A percentile compares a stretch with the other conserved stretches of the same genome.
Conservation (phyloP, 306 rosid species). For the Chamaecrista fasciculata region DNA sequence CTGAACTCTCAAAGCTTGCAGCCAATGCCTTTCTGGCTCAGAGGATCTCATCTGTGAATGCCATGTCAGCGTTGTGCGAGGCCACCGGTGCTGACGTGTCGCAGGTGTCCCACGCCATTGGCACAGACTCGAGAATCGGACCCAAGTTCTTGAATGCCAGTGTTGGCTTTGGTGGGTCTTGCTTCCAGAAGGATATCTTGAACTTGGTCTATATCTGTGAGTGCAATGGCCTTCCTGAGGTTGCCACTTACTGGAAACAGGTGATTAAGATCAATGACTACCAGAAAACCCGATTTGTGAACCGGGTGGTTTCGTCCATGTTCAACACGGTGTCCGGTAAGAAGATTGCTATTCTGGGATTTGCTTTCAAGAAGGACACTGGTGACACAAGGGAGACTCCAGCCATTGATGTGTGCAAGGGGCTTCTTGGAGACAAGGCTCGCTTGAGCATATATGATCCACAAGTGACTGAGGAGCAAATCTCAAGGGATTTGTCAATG, state of each 20-base stretch:
- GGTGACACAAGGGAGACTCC: conserved; percentile 91
- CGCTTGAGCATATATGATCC: conserved; percentile 71
- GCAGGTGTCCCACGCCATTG: conserved; percentile 71
- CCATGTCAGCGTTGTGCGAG: conserved; percentile 90
- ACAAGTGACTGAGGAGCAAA: conserved; percentile 70
- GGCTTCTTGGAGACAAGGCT: conserved; percentile 73
- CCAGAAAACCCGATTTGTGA: conserved; percentile 75
- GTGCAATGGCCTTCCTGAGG: conserved; percentile 87
- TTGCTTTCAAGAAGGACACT: conserved; percentile 86
- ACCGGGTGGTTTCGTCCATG: conserved; percentile 76
- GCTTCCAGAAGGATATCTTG: conserved; percentile 88
- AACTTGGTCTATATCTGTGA: conserved; percentile 87
- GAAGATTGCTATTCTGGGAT: conserved; percentile 75
- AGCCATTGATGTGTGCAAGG: conserved; percentile 78
- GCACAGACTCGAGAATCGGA: conserved; percentile 80
- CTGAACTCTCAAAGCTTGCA: conserved; percentile 90
- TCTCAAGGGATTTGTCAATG: conserved; percentile 68
- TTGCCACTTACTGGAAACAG: conserved; percentile 86
- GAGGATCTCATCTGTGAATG: conserved; percentile 87
- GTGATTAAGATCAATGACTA: conserved; percentile 79
- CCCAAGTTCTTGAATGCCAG: conserved; percentile 78
- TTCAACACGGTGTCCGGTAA: conserved; percentile 73
- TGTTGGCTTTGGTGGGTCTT: conserved; percentile 90
- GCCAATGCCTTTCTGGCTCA: conserved; percentile 92
- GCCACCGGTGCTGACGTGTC: conserved; percentile 84